A percentile compares a stretch with the other conserved stretches of the same genome.
Evolutionary conservation across 257 asterid species (phyloP).

Genomic region (Solanum ossicruentum): DNA sequence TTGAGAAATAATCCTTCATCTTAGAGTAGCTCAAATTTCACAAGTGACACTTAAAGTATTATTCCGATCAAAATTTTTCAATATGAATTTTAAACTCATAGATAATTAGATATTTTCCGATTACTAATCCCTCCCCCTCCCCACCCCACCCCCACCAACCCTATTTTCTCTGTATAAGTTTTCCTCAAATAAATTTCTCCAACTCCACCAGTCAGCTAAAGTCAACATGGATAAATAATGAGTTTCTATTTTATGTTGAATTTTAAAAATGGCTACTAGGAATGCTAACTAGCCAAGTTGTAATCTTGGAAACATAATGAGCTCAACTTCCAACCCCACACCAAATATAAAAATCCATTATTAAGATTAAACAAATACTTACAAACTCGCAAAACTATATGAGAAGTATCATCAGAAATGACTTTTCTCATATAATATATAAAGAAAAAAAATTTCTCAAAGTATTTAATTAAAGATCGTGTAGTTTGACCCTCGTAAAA

Average conservation of each 20-base stretch:
- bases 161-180: neutral
- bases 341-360: neutral
- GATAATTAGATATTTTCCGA: too few species aligned
- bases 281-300: neutral
- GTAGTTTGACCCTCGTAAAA: neutral
- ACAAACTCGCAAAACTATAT: too few species aligned
- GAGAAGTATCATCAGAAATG: too few species aligned
- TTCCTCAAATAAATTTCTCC: neutral
- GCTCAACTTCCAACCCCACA: neutral
- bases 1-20: neutral
- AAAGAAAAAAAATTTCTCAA: neutral
- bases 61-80: too few species aligned
- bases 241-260: neutral
- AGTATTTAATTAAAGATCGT: rapidly evolving
- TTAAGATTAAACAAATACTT: neutral
- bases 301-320: neutral
- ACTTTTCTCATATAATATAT: neutral
- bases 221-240: neutral
- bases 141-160: neutral
- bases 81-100: too few species aligned
- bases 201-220: neutral
- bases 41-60: too few species aligned
- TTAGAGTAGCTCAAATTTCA: neutral
- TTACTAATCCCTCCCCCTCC: neutral
- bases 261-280: neutral